Evolutionary conservation across 225 moss, liverwort and hornwort genomes (phyloP).

Genomic region (Bryum argenteum): DNA sequence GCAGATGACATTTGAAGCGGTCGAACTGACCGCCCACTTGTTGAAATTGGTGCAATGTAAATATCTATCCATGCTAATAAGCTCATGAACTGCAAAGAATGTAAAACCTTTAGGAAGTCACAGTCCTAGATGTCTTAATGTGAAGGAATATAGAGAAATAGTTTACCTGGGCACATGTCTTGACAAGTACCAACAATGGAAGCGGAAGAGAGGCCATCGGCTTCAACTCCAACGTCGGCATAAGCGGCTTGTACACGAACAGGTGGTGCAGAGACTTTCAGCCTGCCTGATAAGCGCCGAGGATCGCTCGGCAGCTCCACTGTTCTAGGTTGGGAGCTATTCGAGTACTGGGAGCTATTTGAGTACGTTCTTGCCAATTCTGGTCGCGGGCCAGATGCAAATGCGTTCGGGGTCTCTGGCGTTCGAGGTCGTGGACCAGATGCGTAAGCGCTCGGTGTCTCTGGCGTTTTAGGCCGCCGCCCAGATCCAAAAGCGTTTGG

Average conservation of each 20-base stretch:
- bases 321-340: neutral
- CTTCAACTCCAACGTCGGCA: conserved; percentile 39
- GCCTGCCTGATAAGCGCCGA: conserved; percentile 13
- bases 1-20: neutral
- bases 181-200: conserved; percentile 84
- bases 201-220: conserved; percentile 55
- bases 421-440: conserved; percentile 34
- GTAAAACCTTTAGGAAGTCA: neutral
- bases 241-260: conserved; percentile 52
- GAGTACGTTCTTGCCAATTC: conserved; percentile 29
- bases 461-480: too few species aligned
- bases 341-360: neutral
- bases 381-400: conserved; percentile 21
- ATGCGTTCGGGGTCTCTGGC: conserved; percentile 27
- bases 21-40: neutral
- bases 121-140: neutral
- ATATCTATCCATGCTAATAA: neutral
- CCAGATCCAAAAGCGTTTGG: too few species aligned
- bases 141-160: neutral
- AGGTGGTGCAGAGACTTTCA: conserved; percentile 32
- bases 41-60: neutral
- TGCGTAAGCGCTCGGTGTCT: too few species aligned
- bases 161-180: conserved; percentile 93
- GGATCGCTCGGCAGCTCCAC: conserved; percentile 3
- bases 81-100: neutral